phyloP scores from a whole-genome alignment of 2,329 filamentous ascomycete genomes.

The Podosphaera xanthii region DNA sequence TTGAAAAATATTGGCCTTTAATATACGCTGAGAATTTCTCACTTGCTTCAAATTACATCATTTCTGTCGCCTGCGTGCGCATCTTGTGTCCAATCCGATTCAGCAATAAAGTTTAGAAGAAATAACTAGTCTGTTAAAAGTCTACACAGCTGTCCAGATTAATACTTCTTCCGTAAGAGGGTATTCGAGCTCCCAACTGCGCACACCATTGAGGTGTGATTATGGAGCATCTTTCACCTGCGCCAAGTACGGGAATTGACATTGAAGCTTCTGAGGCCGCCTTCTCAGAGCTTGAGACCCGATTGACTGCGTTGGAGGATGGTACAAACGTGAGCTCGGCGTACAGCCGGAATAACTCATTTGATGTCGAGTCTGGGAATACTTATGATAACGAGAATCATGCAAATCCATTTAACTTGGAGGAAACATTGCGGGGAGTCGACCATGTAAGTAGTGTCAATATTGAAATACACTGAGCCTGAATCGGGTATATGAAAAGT shows the following conservation, averaged over 20 bases:
- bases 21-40: too few species aligned
- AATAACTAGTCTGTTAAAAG: too few species aligned
- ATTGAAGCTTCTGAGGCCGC: constrained; percentile 46
- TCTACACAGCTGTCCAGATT: too few species aligned
- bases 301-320: constrained; percentile 24
- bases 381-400: constrained; percentile 18
- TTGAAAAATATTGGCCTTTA: too few species aligned
- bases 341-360: constrained; percentile 19
- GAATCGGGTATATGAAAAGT: neutral
- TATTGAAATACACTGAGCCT: neutral
- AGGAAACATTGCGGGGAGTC: constrained; percentile 47
- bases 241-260: constrained; percentile 22
- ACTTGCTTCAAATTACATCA: too few species aligned
- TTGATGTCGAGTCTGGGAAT: constrained; percentile 37
- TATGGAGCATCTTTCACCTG: too few species aligned
- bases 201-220: too few species aligned
- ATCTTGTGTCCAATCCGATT: too few species aligned
- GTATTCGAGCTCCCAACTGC: too few species aligned
- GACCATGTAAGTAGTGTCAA: neutral
- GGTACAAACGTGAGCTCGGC: constrained; percentile 22
- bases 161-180: too few species aligned
- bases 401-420: constrained; percentile 46
- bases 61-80: too few species aligned
- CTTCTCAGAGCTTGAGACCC: constrained; percentile 42
- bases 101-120: too few species aligned